Evolutionary conservation across 2,329 filamentous ascomycete genomes (phyloP).

Genomic region (Scolecobasidium constrictum): DNA sequence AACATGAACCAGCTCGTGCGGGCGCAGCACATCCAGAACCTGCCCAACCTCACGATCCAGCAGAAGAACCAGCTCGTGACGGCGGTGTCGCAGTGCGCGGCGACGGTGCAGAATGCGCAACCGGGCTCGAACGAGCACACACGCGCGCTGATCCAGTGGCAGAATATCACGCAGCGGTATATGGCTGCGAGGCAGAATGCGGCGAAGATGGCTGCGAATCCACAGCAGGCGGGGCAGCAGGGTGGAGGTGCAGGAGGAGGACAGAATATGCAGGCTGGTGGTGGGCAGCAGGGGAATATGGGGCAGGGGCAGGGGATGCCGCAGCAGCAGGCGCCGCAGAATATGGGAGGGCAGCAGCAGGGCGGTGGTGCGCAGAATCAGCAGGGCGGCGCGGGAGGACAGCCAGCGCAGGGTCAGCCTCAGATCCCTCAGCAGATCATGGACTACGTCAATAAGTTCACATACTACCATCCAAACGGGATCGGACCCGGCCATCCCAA

Average conservation of each 20-base stretch:
- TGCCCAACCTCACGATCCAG: background rate
- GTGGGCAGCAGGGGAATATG: conserved; percentile 17
- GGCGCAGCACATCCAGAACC: background rate
- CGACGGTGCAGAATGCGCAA: background rate
- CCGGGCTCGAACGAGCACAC: conserved; percentile 1
- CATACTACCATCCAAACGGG: conserved; percentile 20
- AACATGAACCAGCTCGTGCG: background rate
- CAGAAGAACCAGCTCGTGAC: background rate
- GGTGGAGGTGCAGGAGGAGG: background rate
- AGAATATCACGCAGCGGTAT: background rate
- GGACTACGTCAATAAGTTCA: conserved; percentile 25
- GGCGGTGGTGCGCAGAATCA: conserved; percentile 9
- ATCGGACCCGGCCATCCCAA: conserved; percentile 22
- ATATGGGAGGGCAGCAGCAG: conserved; percentile 14
- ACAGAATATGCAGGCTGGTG: background rate
- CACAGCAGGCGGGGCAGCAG: background rate
- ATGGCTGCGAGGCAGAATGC: background rate
- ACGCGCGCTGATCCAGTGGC: background rate
- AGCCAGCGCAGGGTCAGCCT: conserved; percentile 16
- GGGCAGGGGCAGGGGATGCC: conserved; percentile 20
- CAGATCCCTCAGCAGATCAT: conserved; percentile 23
- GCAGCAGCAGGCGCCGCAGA: conserved; percentile 14
- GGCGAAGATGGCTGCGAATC: background rate
- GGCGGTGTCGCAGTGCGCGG: background rate
- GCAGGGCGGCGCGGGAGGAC: conserved; percentile 4